These are phyloP conservation scores for Boletus coccyginus DNA, from an alignment of 768 basidiomycete species.

Conservation along the genomic window DNA sequence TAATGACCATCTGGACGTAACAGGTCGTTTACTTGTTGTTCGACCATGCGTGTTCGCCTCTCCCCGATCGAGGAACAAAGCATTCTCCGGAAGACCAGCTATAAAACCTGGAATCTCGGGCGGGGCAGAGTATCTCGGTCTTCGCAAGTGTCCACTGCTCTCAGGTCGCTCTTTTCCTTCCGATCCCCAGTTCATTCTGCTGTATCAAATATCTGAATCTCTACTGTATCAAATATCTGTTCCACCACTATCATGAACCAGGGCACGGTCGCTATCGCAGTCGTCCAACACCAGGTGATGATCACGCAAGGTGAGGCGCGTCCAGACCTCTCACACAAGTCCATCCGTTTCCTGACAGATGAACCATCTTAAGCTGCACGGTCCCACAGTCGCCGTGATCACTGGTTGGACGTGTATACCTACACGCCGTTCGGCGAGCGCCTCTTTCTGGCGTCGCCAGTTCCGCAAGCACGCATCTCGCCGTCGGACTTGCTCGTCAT, in stretches of 20 bases:
- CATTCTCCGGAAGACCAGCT: background rate
- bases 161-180: slow-evolving; percentile 4
- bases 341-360: slow-evolving; percentile 1
- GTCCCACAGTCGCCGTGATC: slow-evolving; percentile 52
- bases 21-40: slow-evolving; percentile 15
- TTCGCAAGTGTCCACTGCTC: background rate
- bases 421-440: slow-evolving; percentile 64
- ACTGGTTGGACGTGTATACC: slow-evolving; percentile 63
- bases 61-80: slow-evolving; percentile 16
- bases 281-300: slow-evolving; percentile 66
- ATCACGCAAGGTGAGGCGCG: slow-evolving; percentile 56
- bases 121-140: background rate
- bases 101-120: slow-evolving; percentile 20
- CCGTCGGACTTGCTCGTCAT: slow-evolving; percentile 57
- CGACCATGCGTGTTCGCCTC: background rate
- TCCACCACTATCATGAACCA: slow-evolving; percentile 40
- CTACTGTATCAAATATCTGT: slow-evolving; percentile 15
- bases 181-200: background rate
- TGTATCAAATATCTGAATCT: slow-evolving; percentile 20
- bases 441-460: slow-evolving; percentile 58
- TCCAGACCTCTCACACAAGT: background rate
- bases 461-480: slow-evolving; percentile 62
- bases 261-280: slow-evolving; percentile 64
- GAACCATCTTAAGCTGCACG: slow-evolving; percentile 44
- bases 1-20: slow-evolving; percentile 4